A percentile compares a stretch with the other conserved stretches of the same genome.
Evolutionary conservation across 345 rosid genomes (phyloP).

Genomic region (Hypericum perforatum): DNA sequence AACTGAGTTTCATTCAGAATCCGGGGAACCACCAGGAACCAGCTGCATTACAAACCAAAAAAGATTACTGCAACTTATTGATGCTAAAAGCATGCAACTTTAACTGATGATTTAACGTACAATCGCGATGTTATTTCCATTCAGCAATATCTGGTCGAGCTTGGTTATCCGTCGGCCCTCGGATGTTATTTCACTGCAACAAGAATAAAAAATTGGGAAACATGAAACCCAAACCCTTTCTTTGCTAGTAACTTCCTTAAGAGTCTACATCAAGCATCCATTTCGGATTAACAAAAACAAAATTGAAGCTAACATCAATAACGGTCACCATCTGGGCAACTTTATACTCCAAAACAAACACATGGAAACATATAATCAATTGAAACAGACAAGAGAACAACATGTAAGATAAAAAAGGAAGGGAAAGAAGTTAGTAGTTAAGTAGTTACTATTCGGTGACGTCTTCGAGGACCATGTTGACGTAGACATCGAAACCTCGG

Average conservation of each 20-base stretch:
- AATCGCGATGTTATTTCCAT: conserved; percentile 91
- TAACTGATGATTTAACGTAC: conserved; percentile 31
- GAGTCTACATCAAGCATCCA: too few species aligned
- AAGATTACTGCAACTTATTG: conserved; percentile 1
- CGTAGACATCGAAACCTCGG: conserved; percentile 71
- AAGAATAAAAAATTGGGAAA: neutral
- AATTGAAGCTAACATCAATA: too few species aligned
- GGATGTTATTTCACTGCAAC: conserved; percentile 68
- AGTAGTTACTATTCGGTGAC: conserved; percentile 55
- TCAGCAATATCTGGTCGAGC: conserved; percentile 92
- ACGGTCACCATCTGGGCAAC: too few species aligned
- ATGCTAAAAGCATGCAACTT: neutral
- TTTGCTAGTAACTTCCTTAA: too few species aligned
- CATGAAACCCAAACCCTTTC: too few species aligned
- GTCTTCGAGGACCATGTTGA: conserved; percentile 73
- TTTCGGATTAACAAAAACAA: too few species aligned
- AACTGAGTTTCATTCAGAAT: conserved; percentile 15
- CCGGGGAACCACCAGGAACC: conserved; percentile 93
- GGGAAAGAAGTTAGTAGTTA: neutral
- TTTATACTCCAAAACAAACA: too few species aligned
- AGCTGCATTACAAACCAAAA: conserved; percentile 42
- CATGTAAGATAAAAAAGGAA: neutral
- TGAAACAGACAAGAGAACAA: too few species aligned
- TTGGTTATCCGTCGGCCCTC: conserved; percentile 88
- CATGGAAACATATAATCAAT: too few species aligned